These are phyloP conservation scores for Dissophora ornata DNA, from an alignment of 192 early-diverging fungal species.

Conservation along the genomic window DNA sequence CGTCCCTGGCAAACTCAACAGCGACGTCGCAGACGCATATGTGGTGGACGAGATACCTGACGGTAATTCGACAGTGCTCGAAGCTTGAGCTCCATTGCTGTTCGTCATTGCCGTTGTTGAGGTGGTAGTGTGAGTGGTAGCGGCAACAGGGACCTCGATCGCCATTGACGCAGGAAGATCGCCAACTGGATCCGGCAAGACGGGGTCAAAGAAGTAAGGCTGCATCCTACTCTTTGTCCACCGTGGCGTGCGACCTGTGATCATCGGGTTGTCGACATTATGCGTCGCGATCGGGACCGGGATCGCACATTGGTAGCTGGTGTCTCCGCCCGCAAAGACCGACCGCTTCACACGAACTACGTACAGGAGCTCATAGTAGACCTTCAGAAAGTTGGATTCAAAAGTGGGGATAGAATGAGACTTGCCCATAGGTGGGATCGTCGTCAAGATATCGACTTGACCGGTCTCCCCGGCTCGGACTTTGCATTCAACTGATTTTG, in stretches of 20 bases:
- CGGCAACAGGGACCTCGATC: neutral
- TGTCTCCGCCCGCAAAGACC: constrained; percentile 48
- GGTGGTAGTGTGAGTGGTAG: neutral
- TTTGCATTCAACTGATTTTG: constrained; percentile 43
- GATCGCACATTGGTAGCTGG: constrained; percentile 25
- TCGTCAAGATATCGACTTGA: constrained; percentile 45
- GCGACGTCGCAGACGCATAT: constrained; percentile 22
- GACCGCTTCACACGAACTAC: constrained; percentile 41
- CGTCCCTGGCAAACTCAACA: constrained; percentile 6
- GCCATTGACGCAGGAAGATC: constrained; percentile 15
- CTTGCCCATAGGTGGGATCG: constrained; percentile 39
- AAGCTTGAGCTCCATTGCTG: too few relatives aligned
- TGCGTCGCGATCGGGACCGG: constrained; percentile 48
- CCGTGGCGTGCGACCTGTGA: constrained; percentile 38
- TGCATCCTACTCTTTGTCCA: constrained; percentile 53
- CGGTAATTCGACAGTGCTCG: neutral
- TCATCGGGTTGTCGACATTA: constrained; percentile 48
- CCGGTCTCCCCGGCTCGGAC: constrained; percentile 41
- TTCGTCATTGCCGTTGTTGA: too few relatives aligned
- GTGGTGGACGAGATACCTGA: constrained; percentile 1
- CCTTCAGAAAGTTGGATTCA: constrained; percentile 53
- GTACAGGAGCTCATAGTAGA: constrained; percentile 43
- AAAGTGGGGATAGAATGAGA: constrained; percentile 35
- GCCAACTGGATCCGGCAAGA: constrained; percentile 31
- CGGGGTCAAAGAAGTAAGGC: constrained; percentile 43